Evolutionary conservation across 352 stramenopile species (phyloP), one percentile per base, ranked within the genome.

Genomic region (Globisporangium emineosum): DNA sequence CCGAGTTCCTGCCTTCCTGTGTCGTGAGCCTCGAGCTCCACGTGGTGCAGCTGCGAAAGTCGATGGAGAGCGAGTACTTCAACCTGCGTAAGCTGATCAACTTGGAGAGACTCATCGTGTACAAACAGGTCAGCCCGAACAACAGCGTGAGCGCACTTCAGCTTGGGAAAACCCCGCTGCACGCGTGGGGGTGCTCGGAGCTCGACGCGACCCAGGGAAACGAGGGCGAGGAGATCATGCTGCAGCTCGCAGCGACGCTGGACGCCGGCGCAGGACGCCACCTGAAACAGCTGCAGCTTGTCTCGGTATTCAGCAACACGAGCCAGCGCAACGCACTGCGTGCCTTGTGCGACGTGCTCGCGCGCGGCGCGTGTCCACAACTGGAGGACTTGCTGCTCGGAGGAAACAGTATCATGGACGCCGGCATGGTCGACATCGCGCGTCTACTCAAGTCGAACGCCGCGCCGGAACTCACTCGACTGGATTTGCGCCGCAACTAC

Each of bases 221-320:
- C 53, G 69, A 77, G 32, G 81, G 81, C 6, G 83, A 92, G 64
- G 54, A 58, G 13, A 75, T 82, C 13, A 71, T 90, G 50, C 59
- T 76, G 56, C 71, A 73, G 56, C 64, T 92, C 27, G 78, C 79
- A 3, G 35, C 59, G 21, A 70, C 71, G 1, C 55, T 92, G 5
- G 65, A 57, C 42, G 54, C 56, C 15, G 80, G 80, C 6, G 60
- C 67, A 9, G 82, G 83, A 21, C 65, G 68, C 4, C 72, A 52
- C 21, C 71, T 91, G 42, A 74, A 78, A 51, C 72, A 78, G n/a
- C 68, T 92, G 35, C 79, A 86, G 53, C 75, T 91, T 47, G 71
- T 85, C n/a, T 89, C 81, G 25, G 71, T 89, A 42, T 90, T 92
- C 51, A 83, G 79, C 23, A 88, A 90, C 69, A 92, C 83, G 40